A percentile compares a stretch with the other conserved stretches of the same genome.
phyloP scores from a whole-genome alignment of 371 early-diverging fungal genomes.

The Lichtheimia corymbifera region DNA sequence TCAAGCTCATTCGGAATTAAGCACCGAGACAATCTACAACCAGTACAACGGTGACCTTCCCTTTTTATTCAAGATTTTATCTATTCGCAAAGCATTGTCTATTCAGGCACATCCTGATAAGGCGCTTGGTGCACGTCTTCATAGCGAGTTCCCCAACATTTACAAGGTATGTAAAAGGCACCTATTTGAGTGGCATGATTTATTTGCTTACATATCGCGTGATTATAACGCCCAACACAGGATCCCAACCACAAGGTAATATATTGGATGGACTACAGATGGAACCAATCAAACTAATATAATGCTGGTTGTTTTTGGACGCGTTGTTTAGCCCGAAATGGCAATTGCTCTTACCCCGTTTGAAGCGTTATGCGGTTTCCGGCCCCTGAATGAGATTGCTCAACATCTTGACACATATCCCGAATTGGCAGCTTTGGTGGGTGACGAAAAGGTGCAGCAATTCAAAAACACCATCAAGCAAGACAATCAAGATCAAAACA shows the following conservation, averaged over 20 bases:
- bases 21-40: conserved; percentile 52
- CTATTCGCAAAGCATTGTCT: conserved; percentile 91
- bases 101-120: conserved; percentile 99
- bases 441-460: conserved; percentile 35
- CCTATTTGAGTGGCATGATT: too few species aligned
- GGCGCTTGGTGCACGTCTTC: conserved; percentile 74
- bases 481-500: conserved; percentile 41
- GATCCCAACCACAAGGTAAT: conserved; percentile 58
- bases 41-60: conserved; percentile 84
- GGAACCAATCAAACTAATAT: not conserved
- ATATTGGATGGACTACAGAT: not conserved
- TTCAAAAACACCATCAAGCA: conserved; percentile 37
- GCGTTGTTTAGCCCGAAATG: conserved; percentile 88
- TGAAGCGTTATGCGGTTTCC: conserved; percentile 95
- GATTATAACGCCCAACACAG: conserved; percentile 2
- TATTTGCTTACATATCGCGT: too few species aligned
- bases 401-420: conserved; percentile 68
- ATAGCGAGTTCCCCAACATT: conserved; percentile 68
- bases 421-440: conserved; percentile 74
- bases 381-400: conserved; percentile 81
- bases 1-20: conserved; percentile 43
- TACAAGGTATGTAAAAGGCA: conserved; percentile 74
- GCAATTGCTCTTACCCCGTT: conserved; percentile 94
- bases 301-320: not conserved
- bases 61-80: conserved; percentile 96